Evolutionary conservation across 179 eudicot species (phyloP), one percentile per base, ranked within the genome.

Genomic region (Nepenthes alata): DNA sequence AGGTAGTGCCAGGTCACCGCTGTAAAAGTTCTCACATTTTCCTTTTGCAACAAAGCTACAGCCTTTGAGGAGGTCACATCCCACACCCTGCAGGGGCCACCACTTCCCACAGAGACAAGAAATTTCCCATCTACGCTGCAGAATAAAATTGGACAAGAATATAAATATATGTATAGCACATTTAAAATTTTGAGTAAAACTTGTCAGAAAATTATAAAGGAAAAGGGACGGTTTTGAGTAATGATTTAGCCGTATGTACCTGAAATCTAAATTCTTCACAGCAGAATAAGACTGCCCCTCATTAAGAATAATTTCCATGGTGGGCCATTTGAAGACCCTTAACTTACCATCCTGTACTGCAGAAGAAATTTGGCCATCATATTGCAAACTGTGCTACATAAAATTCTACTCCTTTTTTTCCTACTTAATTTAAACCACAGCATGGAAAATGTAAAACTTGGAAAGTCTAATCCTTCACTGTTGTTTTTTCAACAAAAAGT

Each of bases 341-440:
- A 94, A 77, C 65, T 87, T 83, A 55, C 97, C 99, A 80, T 94
- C 99, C 97, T 94, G 93, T 83, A 78, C 86, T 82, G 91, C 85
- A 79, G 61, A 72, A 76, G 61, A 54, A 51, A 72, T 63, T 55
- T 51, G 53, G 67, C 60, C 60, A 62, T 70, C 44, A 74, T 72
- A 64, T 59, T 53, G 59, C 58, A 63, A 41, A 64, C 37, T 57
- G 71, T 47, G 55, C 48, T 35, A 61, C 65, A 71, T 9, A 51
- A 55, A 53, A 57, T 6, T 37, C 11, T 47, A 47, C 25, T 25
- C 25, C 1, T 25, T 25, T 25, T 25, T 25, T 25, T 25, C 25
- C 25, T 25, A 25, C 25, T 25, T 25, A 25, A 25, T 25, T 47
- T 47, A 11, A 11, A 47, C 50, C 8, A 47, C 50, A 47, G 50